Evolutionary conservation across 768 basidiomycete genomes (phyloP).

Genomic region (Naganishia vishniacii): DNA sequence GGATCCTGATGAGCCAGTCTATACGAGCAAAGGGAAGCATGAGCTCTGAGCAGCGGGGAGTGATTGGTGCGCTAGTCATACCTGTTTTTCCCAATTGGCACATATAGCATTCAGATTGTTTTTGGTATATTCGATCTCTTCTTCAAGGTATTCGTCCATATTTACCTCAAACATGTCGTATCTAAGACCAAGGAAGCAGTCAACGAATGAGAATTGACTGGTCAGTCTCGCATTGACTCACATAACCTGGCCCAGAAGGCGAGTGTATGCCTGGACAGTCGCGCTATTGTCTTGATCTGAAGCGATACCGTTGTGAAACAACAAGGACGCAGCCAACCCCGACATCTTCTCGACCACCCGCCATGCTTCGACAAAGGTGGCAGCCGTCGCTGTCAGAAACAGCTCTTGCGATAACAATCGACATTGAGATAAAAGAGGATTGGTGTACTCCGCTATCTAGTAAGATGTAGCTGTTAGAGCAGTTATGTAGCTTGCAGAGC

Average conservation of each 20-base stretch:
- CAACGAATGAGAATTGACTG: background rate
- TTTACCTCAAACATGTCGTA: conserved; percentile 92
- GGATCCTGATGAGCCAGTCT: background rate
- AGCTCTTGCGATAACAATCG: conserved; percentile 61
- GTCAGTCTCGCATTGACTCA: background rate
- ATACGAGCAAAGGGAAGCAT: background rate
- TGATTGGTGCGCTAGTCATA: no score
- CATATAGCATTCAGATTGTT: conserved; percentile 67
- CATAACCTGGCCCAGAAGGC: conserved; percentile 1
- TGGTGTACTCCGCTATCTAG: conserved; percentile 81
- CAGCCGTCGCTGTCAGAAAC: conserved; percentile 83
- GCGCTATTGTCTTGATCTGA: background rate
- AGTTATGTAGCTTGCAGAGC: background rate
- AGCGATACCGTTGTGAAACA: no score
- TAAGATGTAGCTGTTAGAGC: background rate
- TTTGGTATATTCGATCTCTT: conserved; percentile 80
- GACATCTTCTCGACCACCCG: conserved; percentile 63
- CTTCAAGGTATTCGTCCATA: conserved; percentile 96
- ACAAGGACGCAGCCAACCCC: background rate
- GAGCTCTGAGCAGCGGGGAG: background rate
- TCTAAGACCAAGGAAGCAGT: conserved; percentile 50
- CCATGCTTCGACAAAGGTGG: conserved; percentile 82
- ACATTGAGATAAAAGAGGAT: conserved; percentile 67
- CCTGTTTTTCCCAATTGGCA: conserved; percentile 72
- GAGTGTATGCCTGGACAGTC: background rate